phyloP scores from a whole-genome alignment of 805 yeast genomes.

The Saccharomyces paradoxus region DNA sequence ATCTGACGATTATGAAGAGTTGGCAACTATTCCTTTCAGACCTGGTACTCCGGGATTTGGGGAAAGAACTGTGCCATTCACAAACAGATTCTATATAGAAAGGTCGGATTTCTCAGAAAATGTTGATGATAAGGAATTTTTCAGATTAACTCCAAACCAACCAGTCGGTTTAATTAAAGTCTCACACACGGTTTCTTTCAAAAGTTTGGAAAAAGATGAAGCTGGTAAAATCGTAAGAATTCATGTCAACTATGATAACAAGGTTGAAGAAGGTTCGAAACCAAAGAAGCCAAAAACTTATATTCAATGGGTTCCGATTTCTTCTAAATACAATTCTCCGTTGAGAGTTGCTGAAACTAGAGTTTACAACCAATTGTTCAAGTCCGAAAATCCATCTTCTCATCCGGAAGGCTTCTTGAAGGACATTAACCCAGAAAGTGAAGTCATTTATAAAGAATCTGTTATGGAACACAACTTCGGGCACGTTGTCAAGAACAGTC shows the following conservation, averaged over 20 bases:
- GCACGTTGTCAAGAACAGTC: constrained; percentile 61
- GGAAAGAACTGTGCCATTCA: constrained; percentile 64
- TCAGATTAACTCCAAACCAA: constrained; percentile 89
- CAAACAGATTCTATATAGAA: constrained; percentile 76
- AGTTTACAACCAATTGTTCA: constrained; percentile 79
- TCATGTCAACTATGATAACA: constrained; percentile 73
- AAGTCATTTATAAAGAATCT: constrained; percentile 55
- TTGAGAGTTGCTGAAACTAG: constrained; percentile 67
- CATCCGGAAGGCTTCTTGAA: constrained; percentile 82
- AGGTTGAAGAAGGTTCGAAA: constrained; percentile 32
- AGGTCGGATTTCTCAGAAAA: constrained; percentile 76
- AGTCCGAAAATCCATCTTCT: constrained; percentile 81
- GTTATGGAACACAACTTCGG: constrained; percentile 71
- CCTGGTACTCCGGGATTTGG: constrained; percentile 79
- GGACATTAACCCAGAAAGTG: constrained; percentile 76
- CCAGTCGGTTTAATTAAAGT: constrained; percentile 91
- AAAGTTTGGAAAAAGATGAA: constrained; percentile 48
- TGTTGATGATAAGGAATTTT: constrained; percentile 56
- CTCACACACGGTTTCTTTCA: constrained; percentile 71
- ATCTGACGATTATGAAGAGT: constrained; percentile 62
- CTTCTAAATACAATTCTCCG: constrained; percentile 53
- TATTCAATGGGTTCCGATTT: constrained; percentile 91
- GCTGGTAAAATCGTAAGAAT: constrained; percentile 60
- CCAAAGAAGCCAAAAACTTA: constrained; percentile 84
- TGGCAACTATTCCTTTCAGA: constrained; percentile 75